Percentiles rank a stretch among this genome's conserved stretches.
Conservation (phyloP, 2,329 filamentous ascomycete genomes). For the Fusarium guadeloupense region DNA sequence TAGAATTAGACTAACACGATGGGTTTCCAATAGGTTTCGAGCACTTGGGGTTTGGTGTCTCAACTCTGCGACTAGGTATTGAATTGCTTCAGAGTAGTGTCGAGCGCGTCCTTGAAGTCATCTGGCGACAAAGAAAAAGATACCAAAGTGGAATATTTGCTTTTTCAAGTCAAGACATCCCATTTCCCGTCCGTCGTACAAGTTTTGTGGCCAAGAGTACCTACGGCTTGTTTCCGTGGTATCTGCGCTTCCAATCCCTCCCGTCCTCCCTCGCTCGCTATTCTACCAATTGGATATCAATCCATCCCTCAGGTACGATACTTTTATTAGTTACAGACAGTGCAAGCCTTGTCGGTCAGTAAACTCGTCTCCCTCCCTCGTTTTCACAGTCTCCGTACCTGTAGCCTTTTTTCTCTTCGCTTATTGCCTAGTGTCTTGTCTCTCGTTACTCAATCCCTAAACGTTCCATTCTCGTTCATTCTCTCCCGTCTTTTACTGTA, state of each 20-base stretch:
- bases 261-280: conserved; percentile 16
- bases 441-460: conserved; percentile 22
- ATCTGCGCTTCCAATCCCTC: conserved; percentile 14
- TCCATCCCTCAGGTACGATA: conserved; percentile 21
- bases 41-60: conserved; percentile 14
- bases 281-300: conserved; percentile 27
- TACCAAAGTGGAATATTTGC: not conserved
- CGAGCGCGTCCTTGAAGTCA: not conserved
- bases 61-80: conserved; percentile 2
- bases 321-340: conserved; percentile 26
- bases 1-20: conserved; percentile 21
- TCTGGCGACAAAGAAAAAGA: not conserved
- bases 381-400: conserved; percentile 1
- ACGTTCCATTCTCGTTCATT: conserved; percentile 12
- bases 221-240: conserved; percentile 19
- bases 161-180: conserved; percentile 16
- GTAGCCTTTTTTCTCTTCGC: conserved; percentile 18
- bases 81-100: conserved; percentile 14
- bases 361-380: conserved; percentile 32
- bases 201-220: not conserved
- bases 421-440: conserved; percentile 17
- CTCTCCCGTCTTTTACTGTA: not conserved
- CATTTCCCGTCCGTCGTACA: conserved; percentile 8
- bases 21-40: conserved; percentile 30
- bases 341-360: conserved; percentile 31